Base-by-base conservation (phyloP, 2,329 filamentous ascomycete species). In the Sphaerulina vaccinii region DNA sequence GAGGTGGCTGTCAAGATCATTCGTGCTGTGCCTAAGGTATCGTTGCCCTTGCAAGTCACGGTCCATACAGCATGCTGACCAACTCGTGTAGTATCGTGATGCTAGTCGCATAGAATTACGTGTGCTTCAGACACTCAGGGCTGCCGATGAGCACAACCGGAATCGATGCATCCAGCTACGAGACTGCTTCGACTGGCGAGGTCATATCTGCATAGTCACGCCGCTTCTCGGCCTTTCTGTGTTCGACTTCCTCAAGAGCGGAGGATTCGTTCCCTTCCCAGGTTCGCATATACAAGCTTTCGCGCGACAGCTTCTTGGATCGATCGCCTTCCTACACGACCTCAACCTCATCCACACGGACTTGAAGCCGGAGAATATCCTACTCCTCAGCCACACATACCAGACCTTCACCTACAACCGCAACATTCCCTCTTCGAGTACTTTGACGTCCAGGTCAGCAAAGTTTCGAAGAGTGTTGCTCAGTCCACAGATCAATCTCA, bases 251-350 rank as follows among this genome's bases (percentile, higher is more conserved):
- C 79, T 99, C 41, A 99, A 99, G 75, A 85, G 86, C 65, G 97
- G 97, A 67, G 82, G 83, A 59, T 99, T 99, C 67, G 90, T 96
- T 15, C 93, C 93, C 0, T 99, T 99, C 66, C 93, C 93, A 10
- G 97, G 95, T 77, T 96, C 91, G 60, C 93, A 99, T 71, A 99
- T 99, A 53, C 93, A 97, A 71, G 92, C 83, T 68, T 97, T 99
- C 77, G 93, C 93, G 41, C 84, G 92, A 43, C 93, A 99, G 69
- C 78, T 99, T 13, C 88, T 99, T 56, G 97, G 92, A n/a, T 97
- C 92, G 65, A 95, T 99, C 65, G 93, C 93, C 52, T 99, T 97
- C 71, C 79, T 99, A 18, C 93, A 99, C 68, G 93, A 99, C 71
- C 81, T 99, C 15, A 96, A 97, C 69, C 81, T 99, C 59, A 96